These are phyloP conservation scores for Penicillium simplicissimum DNA, from an alignment of 495 filamentous ascomycete species.

Conservation along the genomic window DNA sequence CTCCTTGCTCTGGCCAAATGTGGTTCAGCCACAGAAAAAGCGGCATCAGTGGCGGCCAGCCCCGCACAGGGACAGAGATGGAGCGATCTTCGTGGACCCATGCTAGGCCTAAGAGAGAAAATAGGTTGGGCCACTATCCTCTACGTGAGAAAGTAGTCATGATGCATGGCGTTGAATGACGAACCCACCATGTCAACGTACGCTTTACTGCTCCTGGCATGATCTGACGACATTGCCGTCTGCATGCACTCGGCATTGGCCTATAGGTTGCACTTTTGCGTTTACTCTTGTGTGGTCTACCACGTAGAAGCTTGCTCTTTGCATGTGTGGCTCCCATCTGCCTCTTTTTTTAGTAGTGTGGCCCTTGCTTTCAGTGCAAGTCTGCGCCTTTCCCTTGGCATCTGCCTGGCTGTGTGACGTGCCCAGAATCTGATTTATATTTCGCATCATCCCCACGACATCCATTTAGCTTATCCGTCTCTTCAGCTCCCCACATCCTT, in stretches of 20 bases:
- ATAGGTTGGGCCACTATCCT: constrained; percentile 15
- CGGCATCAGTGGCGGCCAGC: constrained; percentile 17
- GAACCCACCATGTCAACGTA: not conserved
- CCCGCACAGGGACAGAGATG: not conserved
- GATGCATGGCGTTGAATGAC: constrained; percentile 15
- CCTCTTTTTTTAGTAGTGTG: constrained; percentile 10
- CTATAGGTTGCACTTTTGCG: constrained; percentile 1
- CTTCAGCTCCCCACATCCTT: not conserved
- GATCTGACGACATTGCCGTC: constrained; percentile 20
- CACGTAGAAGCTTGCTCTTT: not conserved
- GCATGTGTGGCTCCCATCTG: constrained; percentile 2
- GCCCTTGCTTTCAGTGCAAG: constrained; percentile 27
- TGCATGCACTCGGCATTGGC: constrained; percentile 10
- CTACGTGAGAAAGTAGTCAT: not conserved
- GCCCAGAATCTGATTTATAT: constrained; percentile 20
- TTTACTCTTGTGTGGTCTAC: not conserved
- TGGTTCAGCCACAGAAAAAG: constrained; percentile 13
- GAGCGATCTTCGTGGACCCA: not conserved
- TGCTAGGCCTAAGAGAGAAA: not conserved
- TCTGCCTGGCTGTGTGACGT: constrained; percentile 19
- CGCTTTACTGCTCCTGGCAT: constrained; percentile 5
- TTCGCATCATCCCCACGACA: constrained; percentile 9
- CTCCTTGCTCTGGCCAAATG: constrained; percentile 21
- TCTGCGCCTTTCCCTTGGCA: constrained; percentile 14
- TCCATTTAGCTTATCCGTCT: not conserved